These are phyloP conservation scores for Chlorella ohadii DNA, from an alignment of 139 green algal species.

Conservation along the genomic window DNA sequence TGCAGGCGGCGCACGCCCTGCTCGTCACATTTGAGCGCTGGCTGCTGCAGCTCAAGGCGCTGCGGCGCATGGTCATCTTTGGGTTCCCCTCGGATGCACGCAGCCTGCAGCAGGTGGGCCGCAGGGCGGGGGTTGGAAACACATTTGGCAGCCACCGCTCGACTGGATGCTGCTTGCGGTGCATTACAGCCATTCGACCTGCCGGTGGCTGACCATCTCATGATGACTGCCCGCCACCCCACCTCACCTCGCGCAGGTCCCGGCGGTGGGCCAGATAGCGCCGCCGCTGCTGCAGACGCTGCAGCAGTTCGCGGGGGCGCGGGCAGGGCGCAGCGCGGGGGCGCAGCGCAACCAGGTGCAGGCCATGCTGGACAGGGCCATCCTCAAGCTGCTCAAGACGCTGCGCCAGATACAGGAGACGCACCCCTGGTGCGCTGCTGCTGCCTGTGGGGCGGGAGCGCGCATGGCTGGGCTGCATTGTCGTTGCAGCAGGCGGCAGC, in stretches of 20 bases:
- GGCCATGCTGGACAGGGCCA: slow-evolving; percentile 75
- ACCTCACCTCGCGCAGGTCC: neutral
- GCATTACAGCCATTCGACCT: too few species aligned
- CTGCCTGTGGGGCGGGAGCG: too few species aligned
- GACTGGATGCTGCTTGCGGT: too few species aligned
- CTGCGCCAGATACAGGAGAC: slow-evolving; percentile 71
- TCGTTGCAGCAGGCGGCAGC: too few species aligned
- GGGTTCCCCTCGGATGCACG: slow-evolving; percentile 79
- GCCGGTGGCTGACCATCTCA: too few species aligned
- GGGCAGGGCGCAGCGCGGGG: neutral
- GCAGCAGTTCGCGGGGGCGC: slow-evolving; percentile 43
- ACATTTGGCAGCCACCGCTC: too few species aligned
- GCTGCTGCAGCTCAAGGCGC: slow-evolving; percentile 87
- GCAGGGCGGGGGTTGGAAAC: too few species aligned
- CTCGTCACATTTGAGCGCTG: slow-evolving; percentile 84
- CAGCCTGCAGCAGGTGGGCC: slow-evolving; percentile 42
- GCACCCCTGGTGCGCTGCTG: slow-evolving; percentile 78
- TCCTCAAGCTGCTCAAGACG: slow-evolving; percentile 88
- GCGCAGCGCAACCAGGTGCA: slow-evolving; percentile 42
- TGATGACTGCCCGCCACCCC: too few species aligned
- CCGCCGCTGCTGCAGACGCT: slow-evolving; percentile 69
- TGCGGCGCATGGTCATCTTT: slow-evolving; percentile 86
- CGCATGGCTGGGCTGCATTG: neutral
- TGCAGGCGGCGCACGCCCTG: slow-evolving; percentile 37
- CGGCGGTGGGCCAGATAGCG: slow-evolving; percentile 41